Evolutionary conservation across 1,139 yeast genomes (phyloP).

Genomic region (Debaryomyces subglobosus): DNA sequence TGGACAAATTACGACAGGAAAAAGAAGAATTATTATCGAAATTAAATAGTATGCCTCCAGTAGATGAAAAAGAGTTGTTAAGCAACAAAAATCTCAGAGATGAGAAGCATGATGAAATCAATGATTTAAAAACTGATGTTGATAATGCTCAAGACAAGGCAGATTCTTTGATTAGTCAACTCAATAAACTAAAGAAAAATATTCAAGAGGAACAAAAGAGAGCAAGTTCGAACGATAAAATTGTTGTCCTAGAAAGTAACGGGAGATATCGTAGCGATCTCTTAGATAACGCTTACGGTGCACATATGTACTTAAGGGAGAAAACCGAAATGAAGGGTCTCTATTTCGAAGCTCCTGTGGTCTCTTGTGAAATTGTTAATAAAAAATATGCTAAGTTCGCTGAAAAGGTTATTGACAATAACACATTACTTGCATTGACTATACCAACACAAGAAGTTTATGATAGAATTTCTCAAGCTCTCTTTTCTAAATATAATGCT

Average conservation of each 20-base stretch:
- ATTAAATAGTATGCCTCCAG: slow-evolving; percentile 16
- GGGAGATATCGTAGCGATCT: slow-evolving; percentile 28
- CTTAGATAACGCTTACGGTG: slow-evolving; percentile 33
- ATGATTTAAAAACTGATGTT: slow-evolving; percentile 17
- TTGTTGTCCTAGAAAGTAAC: slow-evolving; percentile 42
- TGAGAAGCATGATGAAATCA: slow-evolving; percentile 16
- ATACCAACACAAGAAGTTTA: slow-evolving; percentile 33
- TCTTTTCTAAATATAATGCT: slow-evolving; percentile 30
- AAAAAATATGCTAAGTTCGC: slow-evolving; percentile 54
- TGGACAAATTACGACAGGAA: slow-evolving; percentile 22
- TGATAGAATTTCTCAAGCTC: slow-evolving; percentile 36
- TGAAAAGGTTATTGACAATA: slow-evolving; percentile 58
- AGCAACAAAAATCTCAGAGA: slow-evolving; percentile 17
- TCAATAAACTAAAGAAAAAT: slow-evolving; percentile 20
- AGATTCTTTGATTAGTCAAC: slow-evolving; percentile 20
- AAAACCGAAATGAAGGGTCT: slow-evolving; percentile 33
- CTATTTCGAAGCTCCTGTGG: slow-evolving; percentile 77
- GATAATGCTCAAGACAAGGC: slow-evolving; percentile 26
- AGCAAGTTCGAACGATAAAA: slow-evolving; percentile 53
- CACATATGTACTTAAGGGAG: slow-evolving; percentile 35
- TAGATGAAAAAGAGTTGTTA: slow-evolving; percentile 22
- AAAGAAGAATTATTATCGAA: slow-evolving; percentile 17
- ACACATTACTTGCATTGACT: slow-evolving; percentile 55
- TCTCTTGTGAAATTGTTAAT: slow-evolving; percentile 61
- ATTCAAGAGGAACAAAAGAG: slow-evolving; percentile 26